Base-by-base conservation (phyloP, 2,329 filamentous ascomycete species). In the Pseudogymnoascus sp. region DNA sequence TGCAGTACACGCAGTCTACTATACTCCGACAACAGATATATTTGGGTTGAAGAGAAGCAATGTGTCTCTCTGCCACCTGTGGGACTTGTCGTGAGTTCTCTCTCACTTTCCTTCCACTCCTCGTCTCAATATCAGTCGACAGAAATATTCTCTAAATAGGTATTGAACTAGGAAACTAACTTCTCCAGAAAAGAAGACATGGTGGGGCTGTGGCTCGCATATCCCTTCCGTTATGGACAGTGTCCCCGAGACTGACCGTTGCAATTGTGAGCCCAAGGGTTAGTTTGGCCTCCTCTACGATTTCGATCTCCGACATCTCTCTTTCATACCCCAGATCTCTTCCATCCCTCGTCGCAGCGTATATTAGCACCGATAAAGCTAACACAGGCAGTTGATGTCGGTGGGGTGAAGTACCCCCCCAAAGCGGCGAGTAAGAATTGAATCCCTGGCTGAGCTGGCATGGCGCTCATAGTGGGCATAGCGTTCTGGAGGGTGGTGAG, bases 361-460 rank as follows among this genome's bases (percentile, higher is more conserved):
- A 35, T 39, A 41, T 26, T 16, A 21, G 4, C n/a, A 31, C 10
- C 14, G 26, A 3, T 8, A 55, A 33, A 55, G 83, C 71, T 75
- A 76, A 65, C 69, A 69, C 0, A 80, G 79, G 68, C 19, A 60
- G 76, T 81, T 64, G 78, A 80, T 68, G 76, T 76, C 59, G 76
- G 79, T 23, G 80, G 80, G 37, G 77, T 78, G 65, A 67, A 77
- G 67, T 85, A 83, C 67, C 82, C 82, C 37, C 81, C 81, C n/a
- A 80, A 76, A 75, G 78, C 74, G 14, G 73, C 37, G 21, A 65
- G 65, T 19, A 61, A 45, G 37, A 29, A 62, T n/a, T 70, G 66
- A 66, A 62, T 68, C 19, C 62, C 63, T 37, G 64, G 62, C 4
- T 29, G 52, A 49, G 19, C 38, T 23, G 62, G 52, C 16, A 60